Evolutionary conservation across 371 early-diverging fungal species (phyloP), one percentile per base, ranked within the genome.

Genomic region (Mucor circinelloides): DNA sequence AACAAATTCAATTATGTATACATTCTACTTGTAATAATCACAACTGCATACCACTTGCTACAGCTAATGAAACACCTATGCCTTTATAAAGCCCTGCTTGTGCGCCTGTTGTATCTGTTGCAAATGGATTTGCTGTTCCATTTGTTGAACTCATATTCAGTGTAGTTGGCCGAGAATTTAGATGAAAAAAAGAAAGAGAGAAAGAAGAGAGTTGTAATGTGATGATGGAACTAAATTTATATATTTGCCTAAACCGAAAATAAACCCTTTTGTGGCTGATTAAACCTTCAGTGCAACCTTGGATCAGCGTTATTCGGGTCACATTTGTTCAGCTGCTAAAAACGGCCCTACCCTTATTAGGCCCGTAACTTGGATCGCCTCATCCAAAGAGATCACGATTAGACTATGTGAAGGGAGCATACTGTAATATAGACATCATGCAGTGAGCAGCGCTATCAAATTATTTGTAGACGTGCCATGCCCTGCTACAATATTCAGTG

Each of bases 21-120:
- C 7, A 25, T 2, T 50, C 15, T n/a, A 19, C 31, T 36, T 10
- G 10, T 40, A 0, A 17, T 17, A 17, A 27, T 8, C 30, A 31
- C 21, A 30, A 28, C 1, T 44, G 6, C 71, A 23, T 85, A 88
- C 88, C 87, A 67, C 86, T 85, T 6, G 85, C 80, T 9, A 97
- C 74, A 42, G 97, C 97, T 23, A 97, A 84, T 5, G 85, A 80
- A 70, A 96, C 89, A 63, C 97, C 97, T 56, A 95, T 90, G 65
- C 90, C 89, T 75, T 95, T 95, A 69, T 93, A 93, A 8, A 83
- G 63, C 3, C 76, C 73, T 36, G 76, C 83, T 46, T 76, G 77
- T 10, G 73, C 59, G 50, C 74, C 77, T 36, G 68, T 52, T 25
- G 72, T 50, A 46, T 67, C 72, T 36, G 73, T 32, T 12, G 54